Evolutionary conservation across 2,329 filamentous ascomycete species (phyloP).

Genomic region (Paecilomyces variotii): DNA sequence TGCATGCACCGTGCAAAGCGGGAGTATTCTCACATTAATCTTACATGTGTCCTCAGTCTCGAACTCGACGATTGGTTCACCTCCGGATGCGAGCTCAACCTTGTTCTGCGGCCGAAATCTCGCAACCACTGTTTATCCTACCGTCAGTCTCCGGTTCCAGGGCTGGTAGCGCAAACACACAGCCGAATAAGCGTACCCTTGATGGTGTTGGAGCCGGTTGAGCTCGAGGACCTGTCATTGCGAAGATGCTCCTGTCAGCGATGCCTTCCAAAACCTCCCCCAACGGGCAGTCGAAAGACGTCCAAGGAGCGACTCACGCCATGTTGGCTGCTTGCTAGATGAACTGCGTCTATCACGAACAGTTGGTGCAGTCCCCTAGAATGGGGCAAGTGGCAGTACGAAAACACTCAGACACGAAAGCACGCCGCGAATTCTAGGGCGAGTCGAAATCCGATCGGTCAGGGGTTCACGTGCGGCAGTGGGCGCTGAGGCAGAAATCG

Average conservation of each 20-base stretch:
- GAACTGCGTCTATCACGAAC: constrained; percentile 1
- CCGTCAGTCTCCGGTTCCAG: background rate
- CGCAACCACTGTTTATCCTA: constrained; percentile 65
- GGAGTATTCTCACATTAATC: constrained; percentile 56
- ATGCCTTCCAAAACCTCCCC: constrained; percentile 5
- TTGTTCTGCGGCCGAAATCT: constrained; percentile 97
- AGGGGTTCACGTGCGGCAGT: constrained; percentile 5
- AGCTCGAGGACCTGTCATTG: constrained; percentile 19
- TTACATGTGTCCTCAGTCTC: constrained; percentile 80
- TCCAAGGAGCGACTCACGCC: constrained; percentile 35
- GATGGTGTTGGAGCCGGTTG: constrained; percentile 40
- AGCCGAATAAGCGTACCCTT: constrained; percentile 38
- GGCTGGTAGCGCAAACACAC: background rate
- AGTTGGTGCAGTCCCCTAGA: background rate
- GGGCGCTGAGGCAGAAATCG: background rate
- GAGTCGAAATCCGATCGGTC: constrained; percentile 1
- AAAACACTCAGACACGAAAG: background rate
- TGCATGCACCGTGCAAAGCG: background rate
- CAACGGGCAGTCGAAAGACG: constrained; percentile 3
- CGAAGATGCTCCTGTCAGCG: constrained; percentile 6
- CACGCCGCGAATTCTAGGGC: background rate
- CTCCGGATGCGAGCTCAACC: constrained; percentile 80
- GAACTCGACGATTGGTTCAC: constrained; percentile 86
- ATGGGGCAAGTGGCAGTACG: background rate
- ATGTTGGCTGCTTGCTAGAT: constrained; percentile 27